Conservation (phyloP, 805 yeast genomes). For the Candida endomychidarum region DNA sequence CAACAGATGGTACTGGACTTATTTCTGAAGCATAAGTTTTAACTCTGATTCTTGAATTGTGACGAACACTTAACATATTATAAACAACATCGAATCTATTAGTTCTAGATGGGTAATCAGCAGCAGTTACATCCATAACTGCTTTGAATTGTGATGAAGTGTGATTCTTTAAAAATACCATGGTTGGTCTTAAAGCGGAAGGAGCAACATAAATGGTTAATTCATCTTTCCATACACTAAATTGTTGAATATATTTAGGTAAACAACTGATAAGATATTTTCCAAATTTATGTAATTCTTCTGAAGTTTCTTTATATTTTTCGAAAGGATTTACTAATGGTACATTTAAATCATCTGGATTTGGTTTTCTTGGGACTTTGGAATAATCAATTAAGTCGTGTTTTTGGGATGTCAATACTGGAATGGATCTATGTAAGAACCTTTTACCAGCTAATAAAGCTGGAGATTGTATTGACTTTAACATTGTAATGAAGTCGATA, state of each 20-base stretch:
- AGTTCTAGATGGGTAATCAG: constrained; percentile 79
- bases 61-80: constrained; percentile 75
- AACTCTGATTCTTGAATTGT: constrained; percentile 83
- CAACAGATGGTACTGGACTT: constrained; percentile 75
- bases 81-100: constrained; percentile 87
- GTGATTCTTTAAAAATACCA: constrained; percentile 71
- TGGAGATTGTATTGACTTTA: constrained; percentile 9
- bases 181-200: constrained; percentile 66
- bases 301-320: constrained; percentile 61
- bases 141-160: constrained; percentile 78
- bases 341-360: constrained; percentile 30
- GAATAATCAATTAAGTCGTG: constrained; percentile 36
- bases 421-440: constrained; percentile 5
- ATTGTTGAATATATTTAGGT: constrained; percentile 82
- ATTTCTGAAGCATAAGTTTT: constrained; percentile 86
- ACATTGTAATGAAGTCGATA: constrained; percentile 7
- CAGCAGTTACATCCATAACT: constrained; percentile 81
- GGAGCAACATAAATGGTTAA: constrained; percentile 76
- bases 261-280: constrained; percentile 71
- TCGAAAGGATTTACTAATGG: constrained; percentile 78
- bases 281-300: constrained; percentile 80
- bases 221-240: constrained; percentile 90
- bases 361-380: constrained; percentile 36
- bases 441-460: constrained; percentile 7
- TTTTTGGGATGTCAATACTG: constrained; percentile 9